phyloP scores from a whole-genome alignment of 2,329 filamentous ascomycete genomes.

The Ilyonectria robusta region DNA sequence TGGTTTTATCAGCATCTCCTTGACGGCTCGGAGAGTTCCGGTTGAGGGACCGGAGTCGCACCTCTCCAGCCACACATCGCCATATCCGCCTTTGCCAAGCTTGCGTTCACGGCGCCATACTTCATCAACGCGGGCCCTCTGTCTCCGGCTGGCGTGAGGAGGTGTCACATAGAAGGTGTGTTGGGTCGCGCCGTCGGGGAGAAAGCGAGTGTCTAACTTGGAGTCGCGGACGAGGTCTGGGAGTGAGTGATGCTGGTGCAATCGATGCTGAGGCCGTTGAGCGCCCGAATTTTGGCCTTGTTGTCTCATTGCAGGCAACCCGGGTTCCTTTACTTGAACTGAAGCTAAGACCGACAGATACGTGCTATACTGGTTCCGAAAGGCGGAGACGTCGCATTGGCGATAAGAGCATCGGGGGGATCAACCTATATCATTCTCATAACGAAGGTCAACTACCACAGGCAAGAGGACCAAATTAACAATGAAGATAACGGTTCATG shows the following conservation, averaged over 20 bases:
- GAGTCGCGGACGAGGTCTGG: constrained; percentile 7
- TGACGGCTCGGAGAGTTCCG: constrained; percentile 2
- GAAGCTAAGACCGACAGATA: neutral
- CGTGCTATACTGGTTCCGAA: neutral
- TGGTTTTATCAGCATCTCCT: constrained; percentile 2
- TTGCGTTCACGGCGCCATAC: neutral
- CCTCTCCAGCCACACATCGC: constrained; percentile 5
- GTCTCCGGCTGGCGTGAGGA: neutral
- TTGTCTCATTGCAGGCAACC: neutral
- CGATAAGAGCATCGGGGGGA: neutral
- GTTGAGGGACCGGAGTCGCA: neutral
- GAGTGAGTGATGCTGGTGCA: constrained; percentile 1
- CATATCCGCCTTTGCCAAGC: neutral
- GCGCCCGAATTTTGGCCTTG: neutral
- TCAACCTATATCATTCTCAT: neutral
- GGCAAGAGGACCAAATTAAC: neutral
- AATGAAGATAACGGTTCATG: neutral
- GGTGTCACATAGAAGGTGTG: neutral
- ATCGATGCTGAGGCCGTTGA: neutral
- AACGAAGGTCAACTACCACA: neutral
- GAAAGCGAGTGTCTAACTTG: neutral
- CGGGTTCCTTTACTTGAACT: neutral
- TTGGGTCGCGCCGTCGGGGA: neutral
- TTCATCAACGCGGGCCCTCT: neutral
- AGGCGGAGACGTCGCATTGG: neutral